phyloP scores from a whole-genome alignment of 1,284 basidiomycete genomes.

The Prillingera fragicola region DNA sequence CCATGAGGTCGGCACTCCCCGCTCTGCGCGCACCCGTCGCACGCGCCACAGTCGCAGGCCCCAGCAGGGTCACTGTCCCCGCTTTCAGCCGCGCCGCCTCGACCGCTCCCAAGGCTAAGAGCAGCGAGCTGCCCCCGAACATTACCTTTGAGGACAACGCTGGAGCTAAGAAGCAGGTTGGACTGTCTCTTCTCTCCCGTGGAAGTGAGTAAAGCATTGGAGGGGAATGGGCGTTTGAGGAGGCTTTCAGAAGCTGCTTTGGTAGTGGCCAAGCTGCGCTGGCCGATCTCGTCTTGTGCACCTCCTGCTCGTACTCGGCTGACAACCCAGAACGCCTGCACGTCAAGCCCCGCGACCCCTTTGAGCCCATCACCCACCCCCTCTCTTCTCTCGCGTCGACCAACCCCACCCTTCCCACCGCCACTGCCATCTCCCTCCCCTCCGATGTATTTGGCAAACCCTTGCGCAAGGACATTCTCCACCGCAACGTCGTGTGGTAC shows the following conservation, averaged over 20 bases:
- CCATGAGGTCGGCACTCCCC: too few species aligned
- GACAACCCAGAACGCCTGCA: constrained; percentile 13
- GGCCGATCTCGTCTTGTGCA: neutral
- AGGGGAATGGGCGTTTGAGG: neutral
- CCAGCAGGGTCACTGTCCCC: constrained; percentile 8
- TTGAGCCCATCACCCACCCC: constrained; percentile 35
- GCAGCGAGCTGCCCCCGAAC: constrained; percentile 22
- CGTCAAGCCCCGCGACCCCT: constrained; percentile 2
- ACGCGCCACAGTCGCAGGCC: constrained; percentile 15
- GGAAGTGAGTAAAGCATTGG: constrained; percentile 6
- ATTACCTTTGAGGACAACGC: constrained; percentile 27
- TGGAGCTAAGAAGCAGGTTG: constrained; percentile 2
- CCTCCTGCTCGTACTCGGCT: neutral
- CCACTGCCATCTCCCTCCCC: constrained; percentile 34
- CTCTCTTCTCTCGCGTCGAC: constrained; percentile 38
- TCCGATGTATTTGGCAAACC: constrained; percentile 69
- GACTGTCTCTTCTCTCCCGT: constrained; percentile 7
- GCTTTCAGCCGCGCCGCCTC: constrained; percentile 9
- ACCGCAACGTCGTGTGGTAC: constrained; percentile 85
- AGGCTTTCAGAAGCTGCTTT: neutral
- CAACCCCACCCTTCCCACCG: constrained; percentile 26
- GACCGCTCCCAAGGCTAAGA: constrained; percentile 4
- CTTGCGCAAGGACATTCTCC: constrained; percentile 84
- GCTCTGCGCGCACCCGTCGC: constrained; percentile 11
- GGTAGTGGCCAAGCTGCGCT: neutral